Evolutionary conservation across 306 rosid species (phyloP), one percentile per base, ranked within the genome.

Genomic region (Vachellia collinsii): DNA sequence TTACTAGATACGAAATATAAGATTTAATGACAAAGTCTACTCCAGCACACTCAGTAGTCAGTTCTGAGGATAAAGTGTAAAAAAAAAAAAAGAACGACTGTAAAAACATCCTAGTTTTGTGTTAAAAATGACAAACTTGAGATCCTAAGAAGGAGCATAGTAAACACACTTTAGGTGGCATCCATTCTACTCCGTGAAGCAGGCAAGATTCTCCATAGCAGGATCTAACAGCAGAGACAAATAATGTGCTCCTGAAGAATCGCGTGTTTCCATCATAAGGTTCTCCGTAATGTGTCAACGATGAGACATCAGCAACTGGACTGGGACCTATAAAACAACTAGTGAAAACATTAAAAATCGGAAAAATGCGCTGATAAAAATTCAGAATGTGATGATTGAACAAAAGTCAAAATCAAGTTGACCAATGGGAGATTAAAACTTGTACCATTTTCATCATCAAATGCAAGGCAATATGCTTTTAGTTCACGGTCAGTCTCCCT

Each of bases 231-330:
- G 92, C 98, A 71, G 97, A 94, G 82, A 90, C 99, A 86, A 95
- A 93, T 85, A 95, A 78, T 0, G 99, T 95, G 87, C 98, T 95
- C 89, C 98, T 89, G 88, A 95, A 95, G 88, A 78, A 95, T 78
- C 99, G 94, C 11, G 99, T 95, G 75, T 95, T 95, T 46, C 99
- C 99, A 83, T 93, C 98, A 80, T 95, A 95, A 78, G 97, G 97
- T 75, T 95, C 99, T 66, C 99, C 99, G 74, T 93, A 95, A 66
- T 95, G 99, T 68, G 99, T 93, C 85, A 95, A 76, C 38, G 98
- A 95, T 80, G 85, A 86, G 83, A 95, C 94, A 87, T 95, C 97
- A 82, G 97, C 97, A 73, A 93, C 76, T 23, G 96, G 99, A 79
- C 91, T 70, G n/a, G 90, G 85, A 16, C 99, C 99, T 95, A 81